These are phyloP conservation scores for Chalaropsis ovoidea DNA, from an alignment of 2,329 filamentous ascomycete genomes.

Conservation along the genomic window DNA sequence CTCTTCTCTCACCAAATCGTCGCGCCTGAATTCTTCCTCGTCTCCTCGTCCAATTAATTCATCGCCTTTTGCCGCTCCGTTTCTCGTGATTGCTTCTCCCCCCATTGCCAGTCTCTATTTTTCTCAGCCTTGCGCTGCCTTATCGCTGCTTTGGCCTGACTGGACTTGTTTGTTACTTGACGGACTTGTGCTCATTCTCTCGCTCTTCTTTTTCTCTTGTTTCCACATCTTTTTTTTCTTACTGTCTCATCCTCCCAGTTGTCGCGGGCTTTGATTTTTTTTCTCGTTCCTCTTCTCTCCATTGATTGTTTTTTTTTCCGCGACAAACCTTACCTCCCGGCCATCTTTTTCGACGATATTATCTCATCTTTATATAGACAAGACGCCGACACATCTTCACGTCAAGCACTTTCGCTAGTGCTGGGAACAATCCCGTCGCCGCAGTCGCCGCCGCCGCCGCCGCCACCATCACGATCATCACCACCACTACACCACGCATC, in stretches of 20 bases:
- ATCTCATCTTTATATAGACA: slow-evolving; percentile 10
- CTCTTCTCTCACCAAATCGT: not conserved
- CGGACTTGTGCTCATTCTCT: not conserved
- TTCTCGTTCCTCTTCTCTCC: slow-evolving; percentile 13
- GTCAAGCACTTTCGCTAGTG: not conserved
- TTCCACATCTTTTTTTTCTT: not conserved
- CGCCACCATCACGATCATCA: not conserved
- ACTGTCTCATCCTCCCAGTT: slow-evolving; percentile 15
- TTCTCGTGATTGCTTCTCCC: too few relatives aligned
- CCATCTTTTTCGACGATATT: slow-evolving; percentile 14
- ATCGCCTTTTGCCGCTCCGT: not conserved
- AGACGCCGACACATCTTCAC: not conserved
- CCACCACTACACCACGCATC: not conserved
- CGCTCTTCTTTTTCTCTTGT: not conserved
- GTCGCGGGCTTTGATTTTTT: slow-evolving; percentile 18
- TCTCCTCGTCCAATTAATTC: not conserved
- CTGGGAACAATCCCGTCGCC: not conserved
- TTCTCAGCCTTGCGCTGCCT: not conserved
- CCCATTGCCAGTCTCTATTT: not conserved
- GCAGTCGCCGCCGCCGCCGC: too few relatives aligned
- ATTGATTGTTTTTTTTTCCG: slow-evolving; percentile 13
- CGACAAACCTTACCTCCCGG: slow-evolving; percentile 10
- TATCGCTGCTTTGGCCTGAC: too few relatives aligned
- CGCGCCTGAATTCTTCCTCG: not conserved
- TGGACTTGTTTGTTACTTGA: too few relatives aligned